phyloP scores from a whole-genome alignment of 331 rosid species.

The Pyrus hybrid region DNA sequence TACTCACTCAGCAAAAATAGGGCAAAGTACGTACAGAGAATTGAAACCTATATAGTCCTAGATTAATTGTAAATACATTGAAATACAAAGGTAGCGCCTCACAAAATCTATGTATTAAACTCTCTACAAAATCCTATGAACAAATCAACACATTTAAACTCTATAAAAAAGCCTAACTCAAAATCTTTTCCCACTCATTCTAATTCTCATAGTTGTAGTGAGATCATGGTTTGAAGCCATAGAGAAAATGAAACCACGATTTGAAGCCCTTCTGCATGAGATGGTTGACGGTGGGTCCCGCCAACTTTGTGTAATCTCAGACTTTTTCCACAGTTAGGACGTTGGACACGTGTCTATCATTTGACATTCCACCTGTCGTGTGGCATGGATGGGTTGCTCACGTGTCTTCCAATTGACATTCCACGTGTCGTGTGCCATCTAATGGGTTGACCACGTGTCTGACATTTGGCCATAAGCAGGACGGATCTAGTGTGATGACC shows the following conservation, averaged over 20 bases:
- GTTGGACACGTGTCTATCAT: neutral
- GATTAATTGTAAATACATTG: neutral
- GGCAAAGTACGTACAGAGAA: neutral
- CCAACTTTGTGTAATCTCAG: constrained; percentile 20
- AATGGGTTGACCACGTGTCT: too few species aligned
- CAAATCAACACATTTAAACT: neutral
- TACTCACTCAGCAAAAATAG: neutral
- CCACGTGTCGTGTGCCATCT: too few species aligned
- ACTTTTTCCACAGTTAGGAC: constrained; percentile 26
- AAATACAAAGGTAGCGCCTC: neutral
- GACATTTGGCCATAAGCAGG: neutral
- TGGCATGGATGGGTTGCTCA: constrained; percentile 3
- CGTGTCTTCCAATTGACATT: too few species aligned
- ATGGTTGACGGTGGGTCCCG: neutral
- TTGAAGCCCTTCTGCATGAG: neutral
- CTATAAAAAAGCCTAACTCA: neutral
- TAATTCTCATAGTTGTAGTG: neutral
- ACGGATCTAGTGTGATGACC: neutral
- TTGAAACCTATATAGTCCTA: neutral
- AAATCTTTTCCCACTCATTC: neutral
- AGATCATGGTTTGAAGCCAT: constrained; percentile 1
- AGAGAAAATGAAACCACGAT: neutral
- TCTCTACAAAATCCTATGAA: neutral
- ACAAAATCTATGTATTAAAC: neutral
- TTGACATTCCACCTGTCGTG: constrained; percentile 1